These are phyloP conservation scores for Ustilago sp. DNA, from an alignment of 1,284 basidiomycete genomes.

Conservation along the genomic window DNA sequence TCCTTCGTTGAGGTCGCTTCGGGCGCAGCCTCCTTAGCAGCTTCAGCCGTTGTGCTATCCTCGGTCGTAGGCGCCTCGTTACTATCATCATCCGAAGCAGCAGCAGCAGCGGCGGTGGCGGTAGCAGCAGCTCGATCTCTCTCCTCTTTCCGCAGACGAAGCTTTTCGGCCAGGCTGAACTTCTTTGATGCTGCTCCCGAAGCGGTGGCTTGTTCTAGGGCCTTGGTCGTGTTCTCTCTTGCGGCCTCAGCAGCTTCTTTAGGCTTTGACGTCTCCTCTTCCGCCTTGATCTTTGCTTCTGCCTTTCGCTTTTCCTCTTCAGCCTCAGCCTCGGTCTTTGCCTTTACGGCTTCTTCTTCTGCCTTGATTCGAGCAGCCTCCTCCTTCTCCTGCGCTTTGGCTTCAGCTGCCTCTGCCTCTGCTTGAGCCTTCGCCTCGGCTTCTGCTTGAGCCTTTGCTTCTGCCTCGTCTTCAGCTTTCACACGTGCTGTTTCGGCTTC, in stretches of 20 bases:
- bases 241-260: not conserved
- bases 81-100: not conserved
- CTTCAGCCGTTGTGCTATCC: not conserved
- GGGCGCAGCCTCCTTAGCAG: not conserved
- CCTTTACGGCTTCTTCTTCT: not conserved
- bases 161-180: slow-evolving; percentile 47
- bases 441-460: not conserved
- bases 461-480: not conserved
- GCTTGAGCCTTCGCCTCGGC: not conserved
- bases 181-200: slow-evolving; percentile 27
- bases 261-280: not conserved
- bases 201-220: not conserved
- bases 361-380: not conserved
- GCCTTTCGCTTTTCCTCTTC: no score
- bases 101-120: slow-evolving; percentile 11
- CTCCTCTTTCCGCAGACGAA: slow-evolving; percentile 44
- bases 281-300: not conserved
- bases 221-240: not conserved
- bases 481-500: slow-evolving; percentile 4
- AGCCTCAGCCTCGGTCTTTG: not conserved
- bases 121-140: slow-evolving; percentile 40
- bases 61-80: not conserved
- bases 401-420: not conserved
- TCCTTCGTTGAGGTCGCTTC: not conserved
- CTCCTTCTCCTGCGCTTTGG: not conserved